These are phyloP conservation scores for Colletotrichum sp. DNA, from an alignment of 2,329 filamentous ascomycete genomes.

Conservation along the genomic window DNA sequence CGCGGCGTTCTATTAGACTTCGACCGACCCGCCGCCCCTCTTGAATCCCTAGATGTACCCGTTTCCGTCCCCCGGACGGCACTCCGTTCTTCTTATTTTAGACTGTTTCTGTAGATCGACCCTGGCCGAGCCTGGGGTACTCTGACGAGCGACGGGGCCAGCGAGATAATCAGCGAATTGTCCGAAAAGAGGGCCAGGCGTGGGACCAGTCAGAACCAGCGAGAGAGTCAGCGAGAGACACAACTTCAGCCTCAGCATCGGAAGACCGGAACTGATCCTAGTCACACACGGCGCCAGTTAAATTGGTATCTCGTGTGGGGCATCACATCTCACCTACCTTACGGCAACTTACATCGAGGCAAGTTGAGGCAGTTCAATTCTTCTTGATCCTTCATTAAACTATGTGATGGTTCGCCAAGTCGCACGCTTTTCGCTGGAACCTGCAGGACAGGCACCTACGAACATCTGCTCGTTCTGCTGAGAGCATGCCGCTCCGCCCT, in stretches of 20 bases:
- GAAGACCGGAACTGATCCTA: not conserved
- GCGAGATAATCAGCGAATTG: not conserved
- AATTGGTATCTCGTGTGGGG: not conserved
- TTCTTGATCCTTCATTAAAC: not conserved
- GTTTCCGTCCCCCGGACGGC: not conserved
- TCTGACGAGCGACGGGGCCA: not conserved
- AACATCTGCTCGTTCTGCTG: not conserved
- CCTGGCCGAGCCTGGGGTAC: not conserved
- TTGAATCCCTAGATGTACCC: not conserved
- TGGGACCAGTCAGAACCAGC: not conserved
- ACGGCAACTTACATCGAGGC: not conserved
- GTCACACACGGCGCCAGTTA: not conserved
- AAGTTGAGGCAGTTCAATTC: not conserved
- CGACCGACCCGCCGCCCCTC: not conserved
- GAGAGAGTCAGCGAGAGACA: not conserved
- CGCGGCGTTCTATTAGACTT: not conserved
- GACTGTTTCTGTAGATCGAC: not conserved
- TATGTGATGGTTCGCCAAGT: accelerated
- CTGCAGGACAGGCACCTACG: not conserved
- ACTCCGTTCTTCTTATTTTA: not conserved
- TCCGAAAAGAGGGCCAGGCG: not conserved
- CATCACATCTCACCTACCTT: not conserved
- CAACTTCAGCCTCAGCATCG: not conserved
- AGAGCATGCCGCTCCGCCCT: not conserved
- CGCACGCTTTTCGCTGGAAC: accelerated